These are phyloP conservation scores for Kwoniella sp. DNA, from an alignment of 768 basidiomycete genomes.

Conservation along the genomic window DNA sequence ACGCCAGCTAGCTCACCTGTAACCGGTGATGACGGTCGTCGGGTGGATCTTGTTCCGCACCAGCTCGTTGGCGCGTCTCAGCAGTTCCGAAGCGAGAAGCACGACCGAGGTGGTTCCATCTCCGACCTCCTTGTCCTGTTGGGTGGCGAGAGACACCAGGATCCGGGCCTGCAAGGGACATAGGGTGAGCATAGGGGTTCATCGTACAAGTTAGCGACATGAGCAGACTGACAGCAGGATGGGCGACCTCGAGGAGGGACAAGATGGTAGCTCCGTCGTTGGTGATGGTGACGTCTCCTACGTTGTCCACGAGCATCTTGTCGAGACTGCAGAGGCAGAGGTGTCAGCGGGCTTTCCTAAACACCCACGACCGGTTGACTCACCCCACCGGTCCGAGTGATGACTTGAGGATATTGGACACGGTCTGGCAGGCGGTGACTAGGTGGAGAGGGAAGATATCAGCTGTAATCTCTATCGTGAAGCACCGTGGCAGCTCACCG, in stretches of 20 bases:
- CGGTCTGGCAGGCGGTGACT: constrained; percentile 93
- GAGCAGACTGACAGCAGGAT: constrained; percentile 70
- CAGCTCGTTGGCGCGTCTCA: constrained; percentile 93
- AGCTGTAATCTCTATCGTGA: background rate
- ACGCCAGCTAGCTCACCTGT: constrained; percentile 55
- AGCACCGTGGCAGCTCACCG: constrained; percentile 57
- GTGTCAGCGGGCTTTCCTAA: background rate
- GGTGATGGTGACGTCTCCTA: constrained; percentile 98
- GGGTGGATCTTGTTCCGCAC: constrained; percentile 98
- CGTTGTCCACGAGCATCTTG: constrained; percentile 87
- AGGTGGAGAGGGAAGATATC: constrained; percentile 7
- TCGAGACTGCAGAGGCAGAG: constrained; percentile 29
- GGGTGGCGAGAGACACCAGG: constrained; percentile 96
- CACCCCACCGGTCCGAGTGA: constrained; percentile 90
- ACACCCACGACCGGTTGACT: constrained; percentile 54
- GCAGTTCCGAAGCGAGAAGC: constrained; percentile 92
- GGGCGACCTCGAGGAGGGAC: constrained; percentile 84
- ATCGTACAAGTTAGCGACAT: too few relatives aligned
- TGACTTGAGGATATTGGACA: constrained; percentile 96
- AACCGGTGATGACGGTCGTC: constrained; percentile 98
- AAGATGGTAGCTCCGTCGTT: constrained; percentile 99
- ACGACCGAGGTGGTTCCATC: constrained; percentile 99
- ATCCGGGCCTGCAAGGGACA: constrained; percentile 57
- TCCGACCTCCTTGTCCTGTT: constrained; percentile 98
- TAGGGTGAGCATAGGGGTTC: background rate